Evolutionary conservation across 257 asterid genomes (phyloP).

Genomic region (Paraleonurus japonicus): DNA sequence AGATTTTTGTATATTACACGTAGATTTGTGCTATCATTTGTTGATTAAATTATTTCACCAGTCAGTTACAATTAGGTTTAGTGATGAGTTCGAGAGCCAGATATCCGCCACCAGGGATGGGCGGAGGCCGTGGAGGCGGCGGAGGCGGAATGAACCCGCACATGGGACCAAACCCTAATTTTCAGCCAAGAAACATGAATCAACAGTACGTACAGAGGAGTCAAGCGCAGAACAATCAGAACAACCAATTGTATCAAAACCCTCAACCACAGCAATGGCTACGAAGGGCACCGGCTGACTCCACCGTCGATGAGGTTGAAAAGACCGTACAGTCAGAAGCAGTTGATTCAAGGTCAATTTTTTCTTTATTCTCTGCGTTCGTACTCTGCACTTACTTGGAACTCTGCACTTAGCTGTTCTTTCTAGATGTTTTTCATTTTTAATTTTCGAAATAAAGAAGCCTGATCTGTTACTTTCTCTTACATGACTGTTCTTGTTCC

Average conservation of each 20-base stretch:
- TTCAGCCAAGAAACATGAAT: constrained; percentile 55
- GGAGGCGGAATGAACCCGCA: constrained; percentile 57
- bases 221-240: constrained; percentile 50
- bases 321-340: constrained; percentile 87
- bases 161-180: constrained; percentile 52
- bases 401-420: not conserved
- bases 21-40: constrained; percentile 23
- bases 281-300: constrained; percentile 53
- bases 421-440: not conserved
- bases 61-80: constrained; percentile 34
- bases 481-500: not conserved
- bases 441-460: not conserved
- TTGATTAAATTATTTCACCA: constrained; percentile 20
- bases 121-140: constrained; percentile 61
- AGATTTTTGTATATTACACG: constrained; percentile 13
- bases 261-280: constrained; percentile 91
- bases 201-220: constrained; percentile 72
- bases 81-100: constrained; percentile 81
- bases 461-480: not conserved
- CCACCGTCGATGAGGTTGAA: constrained; percentile 71
- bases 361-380: not conserved
- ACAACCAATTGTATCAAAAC: constrained; percentile 49
- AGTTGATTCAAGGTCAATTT: constrained; percentile 63
- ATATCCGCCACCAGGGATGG: constrained; percentile 91
- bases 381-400: not conserved